These are phyloP conservation scores for Begonia masoniana DNA, from an alignment of 306 rosid genomes.

Conservation along the genomic window DNA sequence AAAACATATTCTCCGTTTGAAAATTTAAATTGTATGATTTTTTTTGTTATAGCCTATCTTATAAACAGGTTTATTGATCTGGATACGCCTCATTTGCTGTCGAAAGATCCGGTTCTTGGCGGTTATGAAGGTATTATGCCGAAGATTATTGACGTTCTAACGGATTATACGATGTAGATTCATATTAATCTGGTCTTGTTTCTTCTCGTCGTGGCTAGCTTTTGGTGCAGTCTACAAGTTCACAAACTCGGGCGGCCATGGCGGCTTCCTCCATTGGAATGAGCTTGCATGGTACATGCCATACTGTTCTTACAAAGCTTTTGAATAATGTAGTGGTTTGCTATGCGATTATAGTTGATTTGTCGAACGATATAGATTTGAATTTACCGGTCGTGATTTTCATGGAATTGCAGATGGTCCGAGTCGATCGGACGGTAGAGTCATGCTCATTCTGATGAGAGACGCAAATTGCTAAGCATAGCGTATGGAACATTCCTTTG, in stretches of 20 bases:
- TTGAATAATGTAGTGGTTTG: no score
- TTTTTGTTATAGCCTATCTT: conserved; percentile 7
- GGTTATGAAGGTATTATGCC: conserved; percentile 61
- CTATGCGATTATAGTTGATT: no score
- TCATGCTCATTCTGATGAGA: no score
- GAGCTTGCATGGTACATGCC: conserved; percentile 43
- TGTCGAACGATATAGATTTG: no score
- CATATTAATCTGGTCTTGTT: no score
- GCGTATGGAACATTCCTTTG: no score
- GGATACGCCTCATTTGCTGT: conserved; percentile 66
- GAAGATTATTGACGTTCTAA: no score
- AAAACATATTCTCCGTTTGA: background rate
- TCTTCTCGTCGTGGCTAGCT: conserved; percentile 25
- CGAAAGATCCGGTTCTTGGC: conserved; percentile 74
- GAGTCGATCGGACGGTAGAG: no score
- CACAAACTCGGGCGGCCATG: conserved; percentile 72
- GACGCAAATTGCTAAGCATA: no score
- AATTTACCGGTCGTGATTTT: no score
- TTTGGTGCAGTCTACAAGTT: conserved; percentile 62
- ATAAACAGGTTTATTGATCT: conserved; percentile 58
- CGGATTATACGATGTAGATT: no score
- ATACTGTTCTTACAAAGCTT: background rate
- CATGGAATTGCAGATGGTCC: no score
- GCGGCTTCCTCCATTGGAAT: conserved; percentile 88
- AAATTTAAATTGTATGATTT: background rate